phyloP scores from a whole-genome alignment of 73 alveolate genomes.

The Tetrahymena thermophila region DNA sequence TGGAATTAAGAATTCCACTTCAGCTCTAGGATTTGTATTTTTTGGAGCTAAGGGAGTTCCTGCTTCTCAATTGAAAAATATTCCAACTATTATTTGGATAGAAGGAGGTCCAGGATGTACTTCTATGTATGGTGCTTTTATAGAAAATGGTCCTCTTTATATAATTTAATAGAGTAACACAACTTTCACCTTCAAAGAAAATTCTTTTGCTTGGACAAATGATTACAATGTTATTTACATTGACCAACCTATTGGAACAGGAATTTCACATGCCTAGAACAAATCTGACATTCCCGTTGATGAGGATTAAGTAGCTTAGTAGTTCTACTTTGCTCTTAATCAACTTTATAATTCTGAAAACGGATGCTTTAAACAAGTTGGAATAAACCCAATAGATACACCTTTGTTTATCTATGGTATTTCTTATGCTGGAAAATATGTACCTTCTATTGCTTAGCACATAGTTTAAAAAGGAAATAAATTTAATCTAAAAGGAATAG shows the following conservation, averaged over 20 bases:
- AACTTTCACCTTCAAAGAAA: background rate
- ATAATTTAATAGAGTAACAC: background rate
- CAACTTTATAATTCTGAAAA: background rate
- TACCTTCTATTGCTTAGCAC: conserved; percentile 53
- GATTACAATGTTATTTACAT: conserved; percentile 19
- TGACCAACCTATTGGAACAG: conserved; percentile 30
- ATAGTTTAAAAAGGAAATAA: background rate
- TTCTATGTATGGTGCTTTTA: conserved; percentile 22
- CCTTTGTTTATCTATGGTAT: conserved; percentile 79
- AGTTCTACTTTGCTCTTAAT: conserved; percentile 10
- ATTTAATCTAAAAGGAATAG: background rate
- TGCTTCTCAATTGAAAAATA: background rate
- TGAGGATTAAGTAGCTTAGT: background rate
- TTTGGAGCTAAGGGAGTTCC: conserved; percentile 18
- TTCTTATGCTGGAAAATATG: conserved; percentile 93
- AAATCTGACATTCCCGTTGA: background rate
- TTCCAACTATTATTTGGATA: conserved; percentile 20
- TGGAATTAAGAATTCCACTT: background rate
- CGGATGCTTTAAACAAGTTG: conserved; percentile 1
- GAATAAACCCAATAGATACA: background rate
- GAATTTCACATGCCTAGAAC: conserved; percentile 3
- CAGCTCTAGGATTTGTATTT: conserved; percentile 26
- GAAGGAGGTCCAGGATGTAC: conserved; percentile 47
- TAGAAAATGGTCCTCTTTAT: conserved; percentile 25
- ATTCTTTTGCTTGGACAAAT: conserved; percentile 9